Evolutionary conservation across 495 filamentous ascomycete genomes (phyloP), one percentile per base, ranked within the genome.

Genomic region (Extremus antarcticus): DNA sequence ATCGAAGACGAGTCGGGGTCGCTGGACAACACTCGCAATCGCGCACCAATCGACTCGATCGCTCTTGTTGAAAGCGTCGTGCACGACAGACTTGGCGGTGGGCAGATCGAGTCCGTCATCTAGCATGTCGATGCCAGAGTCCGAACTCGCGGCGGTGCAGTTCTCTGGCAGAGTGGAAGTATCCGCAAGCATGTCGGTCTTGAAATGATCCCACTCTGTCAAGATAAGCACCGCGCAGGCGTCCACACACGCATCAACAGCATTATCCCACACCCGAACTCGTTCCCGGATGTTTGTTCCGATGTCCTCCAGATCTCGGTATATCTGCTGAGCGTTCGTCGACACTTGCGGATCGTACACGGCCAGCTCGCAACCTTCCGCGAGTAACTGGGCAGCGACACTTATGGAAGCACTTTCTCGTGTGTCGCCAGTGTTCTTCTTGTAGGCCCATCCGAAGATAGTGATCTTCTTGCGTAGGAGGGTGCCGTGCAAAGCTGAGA

Each of bases 391-490:
- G 47, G 74, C 78, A 60, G 88, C 78, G 47, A 91, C 74, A 24
- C 79, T 78, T 15, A 88, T 76, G 0, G 87, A 81, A 1, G 84
- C 76, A 43, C 79, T 81, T 65, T 89, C 86, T 4, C 88, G 76
- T 3, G 82, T 86, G 66, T 94, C 87, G 13, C 80, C 79, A 1
- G 87, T 91, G 59, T 87, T 74, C 63, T 88, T 86, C 72, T 94
- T 91, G 71, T 87, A 94, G 1, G 87, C 81, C 64, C 81, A 89
- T 7, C 88, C 88, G 0, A 94, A 74, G 3, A 91, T 64, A 0
- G 84, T 77, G 22, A 91, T 73, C 64, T 86, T 88, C 69, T 88
- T 89, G 17, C 77, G 76, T 1, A 76, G 74, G 0, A 90, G 71
- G 3, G 81, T 86, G 51, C 83, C 80, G 61, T 85, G 82, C 24